Conservation (phyloP, 2,329 filamentous ascomycete genomes). For the Diaporthe citri region DNA sequence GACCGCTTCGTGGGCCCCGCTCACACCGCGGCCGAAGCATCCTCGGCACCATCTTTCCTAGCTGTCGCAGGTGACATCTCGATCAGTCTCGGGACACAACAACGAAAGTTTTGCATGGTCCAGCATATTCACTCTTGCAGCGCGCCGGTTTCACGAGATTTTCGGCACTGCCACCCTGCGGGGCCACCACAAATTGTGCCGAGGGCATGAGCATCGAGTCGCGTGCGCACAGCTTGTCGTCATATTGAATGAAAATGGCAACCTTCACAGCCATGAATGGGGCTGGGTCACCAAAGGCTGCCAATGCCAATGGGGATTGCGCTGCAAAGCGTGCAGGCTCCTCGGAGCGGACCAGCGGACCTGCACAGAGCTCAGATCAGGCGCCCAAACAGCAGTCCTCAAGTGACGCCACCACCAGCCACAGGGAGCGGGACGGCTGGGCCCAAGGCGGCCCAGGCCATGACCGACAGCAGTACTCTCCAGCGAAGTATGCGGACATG, state of each 20-base stretch:
- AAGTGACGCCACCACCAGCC: conserved; percentile 47
- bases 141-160: conserved; percentile 8
- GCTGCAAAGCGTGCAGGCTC: conserved; percentile 48
- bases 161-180: conserved; percentile 11
- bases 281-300: conserved; percentile 58
- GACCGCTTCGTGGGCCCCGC: neutral
- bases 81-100: conserved; percentile 4
- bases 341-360: conserved; percentile 49
- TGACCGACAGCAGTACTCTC: conserved; percentile 58
- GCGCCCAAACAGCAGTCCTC: conserved; percentile 44
- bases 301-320: conserved; percentile 50
- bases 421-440: conserved; percentile 57
- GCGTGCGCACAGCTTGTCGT: conserved; percentile 15
- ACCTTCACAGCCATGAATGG: conserved; percentile 67
- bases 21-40: conserved; percentile 6
- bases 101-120: conserved; percentile 10
- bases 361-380: conserved; percentile 42
- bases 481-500: conserved; percentile 56
- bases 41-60: conserved; percentile 11
- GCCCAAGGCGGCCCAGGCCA: conserved; percentile 49
- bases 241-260: conserved; percentile 56
- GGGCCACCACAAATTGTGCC: conserved; percentile 6
- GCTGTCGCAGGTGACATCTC: conserved; percentile 35
- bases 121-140: conserved; percentile 8
- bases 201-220: conserved; percentile 16